Evolutionary conservation across 2,329 filamentous ascomycete genomes (phyloP).

Genomic region (Lasiodiplodia theobromae): DNA sequence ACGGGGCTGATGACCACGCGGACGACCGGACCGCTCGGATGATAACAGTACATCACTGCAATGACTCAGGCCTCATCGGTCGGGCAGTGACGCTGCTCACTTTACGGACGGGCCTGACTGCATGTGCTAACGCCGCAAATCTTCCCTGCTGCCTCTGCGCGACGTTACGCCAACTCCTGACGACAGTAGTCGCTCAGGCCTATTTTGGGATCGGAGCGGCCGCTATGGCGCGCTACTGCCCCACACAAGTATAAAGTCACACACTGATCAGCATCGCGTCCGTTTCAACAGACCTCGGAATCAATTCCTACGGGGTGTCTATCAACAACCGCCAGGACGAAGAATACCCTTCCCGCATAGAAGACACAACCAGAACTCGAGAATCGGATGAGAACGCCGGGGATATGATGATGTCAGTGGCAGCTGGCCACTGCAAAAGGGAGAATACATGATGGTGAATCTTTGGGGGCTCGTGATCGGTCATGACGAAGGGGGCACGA

Average conservation of each 20-base stretch:
- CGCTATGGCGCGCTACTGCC: background rate
- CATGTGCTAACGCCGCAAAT: background rate
- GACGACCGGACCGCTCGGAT: background rate
- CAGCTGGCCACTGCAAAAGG: conserved; percentile 26
- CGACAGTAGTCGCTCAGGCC: background rate
- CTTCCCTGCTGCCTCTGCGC: background rate
- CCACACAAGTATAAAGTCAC: conserved; percentile 3
- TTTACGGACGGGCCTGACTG: no score
- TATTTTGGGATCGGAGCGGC: background rate
- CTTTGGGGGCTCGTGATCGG: conserved; percentile 29
- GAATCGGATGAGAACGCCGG: conserved; percentile 30
- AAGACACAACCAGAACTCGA: conserved; percentile 26
- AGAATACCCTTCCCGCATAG: conserved; percentile 20
- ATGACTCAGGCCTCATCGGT: background rate
- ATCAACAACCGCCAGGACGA: conserved; percentile 27
- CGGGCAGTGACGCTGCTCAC: background rate
- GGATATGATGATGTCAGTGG: conserved; percentile 32
- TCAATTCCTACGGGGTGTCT: conserved; percentile 28
- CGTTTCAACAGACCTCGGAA: conserved; percentile 9
- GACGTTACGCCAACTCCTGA: conserved; percentile 1
- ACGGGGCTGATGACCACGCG: background rate
- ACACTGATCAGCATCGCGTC: background rate
- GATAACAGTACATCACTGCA: background rate
- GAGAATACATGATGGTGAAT: conserved; percentile 31
- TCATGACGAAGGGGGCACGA: conserved; percentile 31